Evolutionary conservation across 805 yeast genomes (phyloP).

Genomic region (Zygotorulaspora florentina): DNA sequence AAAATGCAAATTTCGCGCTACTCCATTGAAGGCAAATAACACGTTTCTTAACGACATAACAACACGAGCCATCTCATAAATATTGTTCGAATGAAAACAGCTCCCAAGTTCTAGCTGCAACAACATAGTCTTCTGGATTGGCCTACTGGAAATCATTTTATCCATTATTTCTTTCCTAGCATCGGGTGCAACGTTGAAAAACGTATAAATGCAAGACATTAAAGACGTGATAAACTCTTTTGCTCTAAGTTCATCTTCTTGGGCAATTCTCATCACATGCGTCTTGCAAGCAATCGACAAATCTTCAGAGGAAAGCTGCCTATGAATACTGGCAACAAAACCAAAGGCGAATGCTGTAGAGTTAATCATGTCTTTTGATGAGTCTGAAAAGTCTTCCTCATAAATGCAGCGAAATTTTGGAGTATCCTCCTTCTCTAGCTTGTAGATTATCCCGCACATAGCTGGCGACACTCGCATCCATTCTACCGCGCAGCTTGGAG

Average conservation of each 20-base stretch:
- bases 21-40: slow-evolving; percentile 35
- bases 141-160: slow-evolving; percentile 35
- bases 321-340: slow-evolving; percentile 34
- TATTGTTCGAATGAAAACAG: slow-evolving; percentile 24
- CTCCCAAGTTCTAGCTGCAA: slow-evolving; percentile 35
- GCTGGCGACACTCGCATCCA: slow-evolving; percentile 35
- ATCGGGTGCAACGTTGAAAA: slow-evolving; percentile 35
- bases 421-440: slow-evolving; percentile 13
- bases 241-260: slow-evolving; percentile 24
- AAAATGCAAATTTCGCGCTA: slow-evolving; percentile 34
- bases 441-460: slow-evolving; percentile 31
- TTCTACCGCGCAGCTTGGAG: slow-evolving; percentile 23
- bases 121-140: slow-evolving; percentile 34
- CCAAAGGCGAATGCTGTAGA: slow-evolving; percentile 35
- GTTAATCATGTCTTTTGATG: slow-evolving; percentile 21
- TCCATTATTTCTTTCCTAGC: slow-evolving; percentile 36
- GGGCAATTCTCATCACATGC: slow-evolving; percentile 22
- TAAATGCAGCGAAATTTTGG: slow-evolving; percentile 24
- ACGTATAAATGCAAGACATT: slow-evolving; percentile 29
- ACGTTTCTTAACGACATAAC: slow-evolving; percentile 32
- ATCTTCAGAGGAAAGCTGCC: slow-evolving; percentile 35
- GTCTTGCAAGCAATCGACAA: slow-evolving; percentile 34
- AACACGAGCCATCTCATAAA: slow-evolving; percentile 33
- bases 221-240: slow-evolving; percentile 25
- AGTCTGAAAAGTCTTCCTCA: slow-evolving; percentile 16